These are phyloP conservation scores for Massariosphaeria phaeospora DNA, from an alignment of 495 filamentous ascomycete species.

Conservation along the genomic window DNA sequence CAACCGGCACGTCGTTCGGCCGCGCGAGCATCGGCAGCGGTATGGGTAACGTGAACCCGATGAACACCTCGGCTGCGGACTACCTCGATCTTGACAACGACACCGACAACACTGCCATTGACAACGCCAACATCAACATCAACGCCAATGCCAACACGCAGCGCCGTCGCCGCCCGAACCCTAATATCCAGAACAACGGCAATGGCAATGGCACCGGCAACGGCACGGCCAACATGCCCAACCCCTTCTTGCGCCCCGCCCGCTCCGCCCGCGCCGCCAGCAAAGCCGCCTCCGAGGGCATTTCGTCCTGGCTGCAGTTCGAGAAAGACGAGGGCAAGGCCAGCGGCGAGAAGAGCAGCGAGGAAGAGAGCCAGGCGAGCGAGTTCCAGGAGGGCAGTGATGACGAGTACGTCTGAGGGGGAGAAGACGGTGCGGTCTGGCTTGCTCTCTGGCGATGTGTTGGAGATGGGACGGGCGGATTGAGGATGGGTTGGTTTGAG, in stretches of 20 bases:
- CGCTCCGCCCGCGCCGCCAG: not conserved
- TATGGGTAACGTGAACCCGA: too few relatives aligned
- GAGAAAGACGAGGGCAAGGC: slow-evolving; percentile 1
- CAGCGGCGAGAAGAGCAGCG: not conserved
- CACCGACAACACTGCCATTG: not conserved
- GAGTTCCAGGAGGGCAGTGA: slow-evolving; percentile 8
- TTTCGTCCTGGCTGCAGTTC: not conserved
- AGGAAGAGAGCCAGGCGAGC: slow-evolving; percentile 1
- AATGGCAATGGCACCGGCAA: too few relatives aligned
- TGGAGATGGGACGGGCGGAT: too few relatives aligned
- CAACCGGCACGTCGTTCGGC: too few relatives aligned
- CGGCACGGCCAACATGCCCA: too few relatives aligned
- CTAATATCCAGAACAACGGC: not conserved
- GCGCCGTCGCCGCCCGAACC: not conserved
- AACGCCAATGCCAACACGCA: not conserved
- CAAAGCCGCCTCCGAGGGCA: not conserved
- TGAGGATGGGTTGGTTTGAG: too few relatives aligned
- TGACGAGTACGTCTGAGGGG: not conserved
- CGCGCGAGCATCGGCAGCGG: too few relatives aligned
- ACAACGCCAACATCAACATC: not conserved
- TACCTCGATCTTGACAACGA: not conserved
- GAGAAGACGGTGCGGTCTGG: too few relatives aligned
- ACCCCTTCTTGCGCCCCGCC: not conserved
- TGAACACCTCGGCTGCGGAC: not conserved
- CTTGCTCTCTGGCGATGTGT: too few relatives aligned